Evolutionary conservation across 768 basidiomycete genomes (phyloP).

Genomic region (Phanerochaete sordida): DNA sequence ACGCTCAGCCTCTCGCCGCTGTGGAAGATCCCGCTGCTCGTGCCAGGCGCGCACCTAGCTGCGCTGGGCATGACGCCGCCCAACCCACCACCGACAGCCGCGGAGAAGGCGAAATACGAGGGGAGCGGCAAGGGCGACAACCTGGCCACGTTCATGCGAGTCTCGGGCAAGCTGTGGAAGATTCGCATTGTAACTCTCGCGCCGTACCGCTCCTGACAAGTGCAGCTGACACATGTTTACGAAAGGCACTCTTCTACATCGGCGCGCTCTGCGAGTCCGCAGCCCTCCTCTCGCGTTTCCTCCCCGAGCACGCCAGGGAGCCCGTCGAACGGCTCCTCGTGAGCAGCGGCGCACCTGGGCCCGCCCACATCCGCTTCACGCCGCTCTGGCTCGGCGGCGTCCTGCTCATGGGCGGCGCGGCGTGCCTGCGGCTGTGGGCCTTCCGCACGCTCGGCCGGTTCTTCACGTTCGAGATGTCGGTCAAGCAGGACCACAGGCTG

Average conservation of each 20-base stretch:
- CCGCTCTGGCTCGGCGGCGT: background rate
- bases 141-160: background rate
- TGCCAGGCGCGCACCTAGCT: background rate
- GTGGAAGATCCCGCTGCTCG: background rate
- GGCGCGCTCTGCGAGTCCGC: background rate
- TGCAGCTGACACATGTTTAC: background rate
- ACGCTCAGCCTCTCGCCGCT: background rate
- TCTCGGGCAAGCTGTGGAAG: background rate
- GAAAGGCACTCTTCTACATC: background rate
- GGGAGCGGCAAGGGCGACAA: background rate
- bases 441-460: conserved; percentile 12
- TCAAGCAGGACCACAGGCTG: conserved; percentile 10
- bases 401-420: background rate
- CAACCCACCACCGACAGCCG: background rate
- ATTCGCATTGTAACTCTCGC: background rate
- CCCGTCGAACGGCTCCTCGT: background rate
- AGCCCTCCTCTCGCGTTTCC: background rate
- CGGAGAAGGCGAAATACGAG: background rate
- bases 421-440: background rate
- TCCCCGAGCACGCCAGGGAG: background rate
- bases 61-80: background rate
- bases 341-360: background rate
- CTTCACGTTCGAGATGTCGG: conserved; percentile 16
- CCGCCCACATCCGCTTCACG: background rate
- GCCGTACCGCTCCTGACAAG: background rate